Conservation (phyloP, 495 filamentous ascomycete species). For the Massariosphaeria phaeospora region DNA sequence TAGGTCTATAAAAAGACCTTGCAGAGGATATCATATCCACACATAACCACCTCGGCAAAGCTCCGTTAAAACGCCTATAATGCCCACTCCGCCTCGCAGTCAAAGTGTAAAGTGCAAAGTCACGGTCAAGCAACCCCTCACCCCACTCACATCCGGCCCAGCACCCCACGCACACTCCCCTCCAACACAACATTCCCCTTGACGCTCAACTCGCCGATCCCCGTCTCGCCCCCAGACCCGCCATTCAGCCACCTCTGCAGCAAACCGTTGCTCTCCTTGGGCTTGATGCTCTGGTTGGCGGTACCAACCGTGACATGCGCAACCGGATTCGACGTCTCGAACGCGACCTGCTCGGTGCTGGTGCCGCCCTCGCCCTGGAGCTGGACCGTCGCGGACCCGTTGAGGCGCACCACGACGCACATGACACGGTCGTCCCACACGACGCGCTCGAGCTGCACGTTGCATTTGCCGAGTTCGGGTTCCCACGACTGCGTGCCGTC, state of each 20-base stretch:
- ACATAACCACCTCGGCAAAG: too few relatives aligned
- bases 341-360: constrained; percentile 46
- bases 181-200: constrained; percentile 41
- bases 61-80: too few relatives aligned
- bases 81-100: too few relatives aligned
- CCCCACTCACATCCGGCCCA: constrained; percentile 26
- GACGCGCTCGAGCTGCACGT: constrained; percentile 59
- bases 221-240: constrained; percentile 49
- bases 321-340: constrained; percentile 70
- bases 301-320: constrained; percentile 90
- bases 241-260: constrained; percentile 60
- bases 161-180: constrained; percentile 40
- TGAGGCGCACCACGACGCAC: constrained; percentile 74
- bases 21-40: too few relatives aligned
- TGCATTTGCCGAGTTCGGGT: constrained; percentile 48
- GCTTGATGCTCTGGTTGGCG: constrained; percentile 64
- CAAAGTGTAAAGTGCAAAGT: too few relatives aligned
- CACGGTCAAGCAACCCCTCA: too few relatives aligned
- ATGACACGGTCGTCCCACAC: constrained; percentile 81
- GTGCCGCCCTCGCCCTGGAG: constrained; percentile 10
- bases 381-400: constrained; percentile 32
- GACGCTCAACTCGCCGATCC: constrained; percentile 41
- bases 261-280: constrained; percentile 87
- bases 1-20: too few relatives aligned
- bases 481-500: constrained; percentile 22